Evolutionary conservation across 306 rosid genomes (phyloP).

Genomic region (Sophora flavescens): DNA sequence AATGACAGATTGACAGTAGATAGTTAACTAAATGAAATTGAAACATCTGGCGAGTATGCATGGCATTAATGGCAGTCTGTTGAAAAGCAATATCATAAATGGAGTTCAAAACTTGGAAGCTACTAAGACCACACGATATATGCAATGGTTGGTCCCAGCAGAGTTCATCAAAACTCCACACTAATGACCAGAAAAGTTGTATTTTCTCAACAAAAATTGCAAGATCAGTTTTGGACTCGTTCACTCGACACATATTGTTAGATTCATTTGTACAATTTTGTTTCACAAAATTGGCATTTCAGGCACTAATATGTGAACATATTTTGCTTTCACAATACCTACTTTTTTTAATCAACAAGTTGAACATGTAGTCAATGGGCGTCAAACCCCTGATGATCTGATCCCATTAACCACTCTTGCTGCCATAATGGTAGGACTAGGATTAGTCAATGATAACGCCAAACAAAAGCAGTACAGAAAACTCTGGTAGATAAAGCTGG

Average conservation of each 20-base stretch:
- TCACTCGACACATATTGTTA: not conserved
- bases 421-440: not conserved
- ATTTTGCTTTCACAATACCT: not conserved
- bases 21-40: not conserved
- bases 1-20: not conserved
- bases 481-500: not conserved
- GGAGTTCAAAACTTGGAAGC: not conserved
- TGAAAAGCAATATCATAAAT: not conserved
- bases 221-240: not conserved
- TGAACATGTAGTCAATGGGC: not conserved
- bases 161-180: not conserved
- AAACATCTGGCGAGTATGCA: not conserved
- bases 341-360: not conserved
- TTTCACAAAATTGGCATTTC: not conserved
- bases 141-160: not conserved
- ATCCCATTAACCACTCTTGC: not conserved
- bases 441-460: not conserved
- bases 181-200: not conserved
- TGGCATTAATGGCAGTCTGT: not conserved
- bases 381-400: not conserved
- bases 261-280: not conserved
- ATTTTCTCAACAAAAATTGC: not conserved
- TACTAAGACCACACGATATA: not conserved
- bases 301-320: not conserved
- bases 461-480: not conserved